Base-by-base conservation (phyloP, 352 stramenopile genomes). In the Pythium periplocum region DNA sequence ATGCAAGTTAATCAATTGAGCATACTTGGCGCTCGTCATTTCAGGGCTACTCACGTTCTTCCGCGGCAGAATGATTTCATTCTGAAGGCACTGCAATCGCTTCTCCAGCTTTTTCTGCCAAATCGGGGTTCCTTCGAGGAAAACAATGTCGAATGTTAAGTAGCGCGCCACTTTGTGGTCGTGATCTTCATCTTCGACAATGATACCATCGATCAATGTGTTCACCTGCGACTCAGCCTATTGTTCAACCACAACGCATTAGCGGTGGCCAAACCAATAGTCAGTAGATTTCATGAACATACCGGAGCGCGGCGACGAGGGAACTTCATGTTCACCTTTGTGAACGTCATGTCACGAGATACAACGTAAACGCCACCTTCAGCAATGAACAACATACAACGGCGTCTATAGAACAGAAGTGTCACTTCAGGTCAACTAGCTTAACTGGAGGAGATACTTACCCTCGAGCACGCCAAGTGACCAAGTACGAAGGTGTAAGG, bases 21-120 rank as follows among this genome's bases (percentile, higher is more conserved):
- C 17, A 26, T 26, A 26, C 17, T 26, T 26, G 17, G 17, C 17
- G 17, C 17, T 26, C 17, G 17, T 26, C 17, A 26, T 26, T 26
- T 26, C 17, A 26, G 17, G 17, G 17, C 17, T 2, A 68, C 75
- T 53, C 75, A 90, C 83, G 55, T 88, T 87, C 54, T 93, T 95
- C 34, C 82, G 78, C 36, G 85, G 81, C 45, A 91, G 62, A 49
- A 95, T 93, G 43, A 95, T 86, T 61, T 95, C 85, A 59, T 95
- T 95, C 59, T 95, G 85, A 53, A 95, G 73, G 55, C 83, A 93
- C 49, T 93, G 83, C 53, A 95, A 56, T 9, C 85, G 78, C 57
- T 93, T 93, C 61, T 95, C 85, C 10, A 95, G 67, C 50, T 93
- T 93, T 53, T 88, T 90, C 52, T 93, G 83, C 83, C 81, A 93